Percentiles rank a stretch among this genome's conserved stretches.
phyloP scores from a whole-genome alignment of 2,329 filamentous ascomycete genomes.

The Epichloe baconii region DNA sequence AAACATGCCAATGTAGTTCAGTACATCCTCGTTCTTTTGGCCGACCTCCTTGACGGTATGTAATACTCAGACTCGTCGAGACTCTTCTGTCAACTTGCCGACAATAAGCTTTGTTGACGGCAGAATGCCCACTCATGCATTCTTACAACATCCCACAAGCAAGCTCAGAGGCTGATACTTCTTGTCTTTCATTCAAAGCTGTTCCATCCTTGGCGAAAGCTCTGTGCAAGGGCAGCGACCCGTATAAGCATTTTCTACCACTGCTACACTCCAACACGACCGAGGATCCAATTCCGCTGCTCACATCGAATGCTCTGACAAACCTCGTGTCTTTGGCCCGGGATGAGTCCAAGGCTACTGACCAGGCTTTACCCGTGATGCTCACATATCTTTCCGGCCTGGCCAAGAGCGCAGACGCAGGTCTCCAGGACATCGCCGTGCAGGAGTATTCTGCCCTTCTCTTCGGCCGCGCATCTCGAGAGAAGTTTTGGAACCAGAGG shows the following conservation, averaged over 20 bases:
- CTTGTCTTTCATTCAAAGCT: slow-evolving; percentile 34
- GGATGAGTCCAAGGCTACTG: slow-evolving; percentile 50
- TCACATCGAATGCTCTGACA: slow-evolving; percentile 78
- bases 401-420: slow-evolving; percentile 73
- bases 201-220: slow-evolving; percentile 66
- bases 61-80: slow-evolving; percentile 2
- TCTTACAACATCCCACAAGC: neutral
- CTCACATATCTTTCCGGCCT: slow-evolving; percentile 78
- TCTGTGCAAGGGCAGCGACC: slow-evolving; percentile 61
- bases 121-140: neutral
- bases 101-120: neutral
- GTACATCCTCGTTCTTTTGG: slow-evolving; percentile 82
- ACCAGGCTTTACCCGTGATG: slow-evolving; percentile 67
- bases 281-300: slow-evolving; percentile 73
- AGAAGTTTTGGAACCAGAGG: slow-evolving; percentile 83
- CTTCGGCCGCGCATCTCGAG: slow-evolving; percentile 58
- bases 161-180: neutral
- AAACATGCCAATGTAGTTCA: slow-evolving; percentile 86
- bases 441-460: slow-evolving; percentile 81
- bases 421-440: slow-evolving; percentile 89
- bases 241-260: slow-evolving; percentile 73
- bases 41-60: slow-evolving; percentile 76
- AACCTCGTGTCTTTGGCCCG: slow-evolving; percentile 60
- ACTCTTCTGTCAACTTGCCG: neutral
- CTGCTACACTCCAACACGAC: slow-evolving; percentile 67